These are phyloP conservation scores for Cutaneotrichosporon cutaneum DNA, from an alignment of 1,284 basidiomycete species.

Conservation along the genomic window DNA sequence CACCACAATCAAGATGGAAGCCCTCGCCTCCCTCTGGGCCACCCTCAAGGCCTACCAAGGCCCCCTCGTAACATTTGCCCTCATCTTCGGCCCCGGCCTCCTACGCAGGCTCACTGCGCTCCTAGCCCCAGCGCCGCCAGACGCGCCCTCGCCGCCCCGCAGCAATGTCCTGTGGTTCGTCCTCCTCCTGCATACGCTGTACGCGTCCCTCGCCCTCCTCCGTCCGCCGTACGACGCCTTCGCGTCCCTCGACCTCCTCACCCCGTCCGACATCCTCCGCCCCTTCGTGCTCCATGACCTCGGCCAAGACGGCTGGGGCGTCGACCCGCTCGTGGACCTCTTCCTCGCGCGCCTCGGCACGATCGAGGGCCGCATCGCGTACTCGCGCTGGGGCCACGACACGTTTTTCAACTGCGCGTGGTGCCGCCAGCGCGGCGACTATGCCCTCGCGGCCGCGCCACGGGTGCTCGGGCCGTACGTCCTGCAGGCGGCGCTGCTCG, in stretches of 20 bases:
- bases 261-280: constrained; percentile 29
- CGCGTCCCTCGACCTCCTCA: constrained; percentile 22
- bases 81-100: constrained; percentile 1
- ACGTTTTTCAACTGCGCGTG: constrained; percentile 35
- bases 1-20: not conserved
- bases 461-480: constrained; percentile 31
- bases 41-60: constrained; percentile 4
- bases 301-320: not conserved
- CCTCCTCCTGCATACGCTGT: not conserved
- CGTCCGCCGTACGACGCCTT: constrained; percentile 41
- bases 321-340: constrained; percentile 24
- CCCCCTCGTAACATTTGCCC: not conserved
- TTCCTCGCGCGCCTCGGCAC: constrained; percentile 32
- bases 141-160: not conserved
- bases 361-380: constrained; percentile 33
- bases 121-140: not conserved
- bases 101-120: not conserved
- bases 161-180: not conserved
- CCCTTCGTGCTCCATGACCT: constrained; percentile 7
- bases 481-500: constrained; percentile 28
- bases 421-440: constrained; percentile 35
- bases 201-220: not conserved
- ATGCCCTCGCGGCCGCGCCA: constrained; percentile 31
- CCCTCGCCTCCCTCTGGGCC: constrained; percentile 6
- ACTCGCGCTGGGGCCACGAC: constrained; percentile 40